Evolutionary conservation across 1,139 yeast species (phyloP), one percentile per base, ranked within the genome.

Genomic region (Barnettozyma hawaiiensis): DNA sequence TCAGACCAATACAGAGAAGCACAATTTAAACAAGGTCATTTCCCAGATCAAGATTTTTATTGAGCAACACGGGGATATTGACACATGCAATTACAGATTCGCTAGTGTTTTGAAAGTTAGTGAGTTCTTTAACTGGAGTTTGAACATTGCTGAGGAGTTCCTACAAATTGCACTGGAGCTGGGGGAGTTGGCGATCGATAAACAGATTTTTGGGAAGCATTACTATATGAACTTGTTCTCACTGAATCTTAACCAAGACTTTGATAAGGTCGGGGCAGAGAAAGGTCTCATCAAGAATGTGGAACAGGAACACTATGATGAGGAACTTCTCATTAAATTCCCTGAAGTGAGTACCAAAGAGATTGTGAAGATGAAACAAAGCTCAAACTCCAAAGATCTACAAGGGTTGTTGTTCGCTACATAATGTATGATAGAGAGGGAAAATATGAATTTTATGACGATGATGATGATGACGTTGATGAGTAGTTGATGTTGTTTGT

Each of bases 121-220:
- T 24, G 56, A 76, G 42, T 73, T 71, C 48, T 71, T 81, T 48
- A 67, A 68, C 28, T 85, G 94, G 90, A 79, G 90, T 15, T 69
- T 81, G 35, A 75, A 78, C 26, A 78, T 86, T 15, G 73, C 90
- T 3, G 69, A 67, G 14, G 94, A 85, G 56, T 86, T 85, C 50
- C 61, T 86, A 15, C 78, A 77, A 43, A 66, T 71, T 46, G 79
- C 85, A 20, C 73, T 84, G 28, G 71, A 69, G 7, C 58, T 63
- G 4, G 92, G 89, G 1, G 62, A 63, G 2, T 57, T 85, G 2
- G 78, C 83, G 10, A 69, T 85, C 9, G 96, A 86, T 60, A 81
- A 80, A 48, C 75, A 76, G 45, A 67, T 79, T 5, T 69, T 76
- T 35, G 90, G 90, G 0, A 69, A 78, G 4, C 57, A 64, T 21